Base-by-base conservation (phyloP, 345 rosid species). In the Trapa incisa region DNA sequence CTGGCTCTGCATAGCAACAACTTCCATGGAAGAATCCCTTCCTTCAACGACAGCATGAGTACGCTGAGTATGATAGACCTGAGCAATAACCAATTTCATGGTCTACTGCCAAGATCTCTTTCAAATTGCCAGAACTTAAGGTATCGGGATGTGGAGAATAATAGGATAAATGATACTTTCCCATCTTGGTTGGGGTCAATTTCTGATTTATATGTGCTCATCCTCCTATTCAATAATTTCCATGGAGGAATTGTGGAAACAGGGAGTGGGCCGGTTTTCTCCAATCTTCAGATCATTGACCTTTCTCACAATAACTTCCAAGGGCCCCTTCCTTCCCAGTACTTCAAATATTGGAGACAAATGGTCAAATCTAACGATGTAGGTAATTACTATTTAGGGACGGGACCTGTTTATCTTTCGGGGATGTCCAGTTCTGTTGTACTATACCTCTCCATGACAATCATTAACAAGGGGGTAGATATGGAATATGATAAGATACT, bases 1-100 rank as follows among this genome's bases (percentile, higher is more conserved):
- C 32, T 80, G 1, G 38, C 68, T 47, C 33, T 78, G 0, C 64
- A 12, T 3, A 67, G 60, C 58, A 79, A 79, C 77, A 65, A 48
- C 4, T 79, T 82, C 54, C 7, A 1, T 3, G 42, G 42, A 39
- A 39, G 42, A 39, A 39, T 39, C 42, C 42, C 42, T 39, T 6
- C 42, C 42, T 39, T 39, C 6, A 6, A 6, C 42, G 42, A 39
- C 42, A 64, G 57, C 45, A 2, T 2, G 0, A 2, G 22, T 50
- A 0, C 0, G 64, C 0, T 48, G 4, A 0, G 2, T 0, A 66
- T 58, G 62, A 50, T 72, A 6, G 70, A 72, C 52, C 32, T 66
- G 11, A 72, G 75, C 32, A 11, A 56, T 5, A 72, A 66, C 15
- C 70, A 15, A 3, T 50, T 72, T 0, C 47, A 67, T 16, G 75